Percentiles rank a stretch among this genome's conserved stretches.
Conservation (phyloP, 2,329 filamentous ascomycete genomes). For the Myriangium duriaei region DNA sequence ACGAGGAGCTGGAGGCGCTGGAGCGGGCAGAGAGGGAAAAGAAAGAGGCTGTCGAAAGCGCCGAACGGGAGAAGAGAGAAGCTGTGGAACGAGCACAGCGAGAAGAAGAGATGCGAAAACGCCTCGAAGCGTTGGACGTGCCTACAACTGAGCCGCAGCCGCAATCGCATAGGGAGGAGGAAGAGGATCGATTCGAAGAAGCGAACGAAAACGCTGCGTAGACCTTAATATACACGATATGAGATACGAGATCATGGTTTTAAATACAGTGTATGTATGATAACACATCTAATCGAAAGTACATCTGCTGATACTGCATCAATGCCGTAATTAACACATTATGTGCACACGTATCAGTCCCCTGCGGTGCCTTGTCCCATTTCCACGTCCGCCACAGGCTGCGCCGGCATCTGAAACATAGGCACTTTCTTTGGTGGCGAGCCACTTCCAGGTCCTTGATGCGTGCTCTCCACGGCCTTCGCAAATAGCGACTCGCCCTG, state of each 20-base stretch:
- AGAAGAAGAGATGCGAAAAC: conserved; percentile 20
- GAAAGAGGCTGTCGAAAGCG: conserved; percentile 59
- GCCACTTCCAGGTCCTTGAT: conserved; percentile 13
- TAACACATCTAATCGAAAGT: no score
- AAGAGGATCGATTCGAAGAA: conserved; percentile 6
- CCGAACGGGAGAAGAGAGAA: conserved; percentile 50
- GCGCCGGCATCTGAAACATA: conserved; percentile 31
- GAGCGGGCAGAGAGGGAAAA: conserved; percentile 39
- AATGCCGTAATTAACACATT: no score
- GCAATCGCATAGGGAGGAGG: neutral
- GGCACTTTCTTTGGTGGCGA: conserved; percentile 23
- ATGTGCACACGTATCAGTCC: no score
- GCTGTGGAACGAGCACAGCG: conserved; percentile 61
- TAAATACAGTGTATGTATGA: no score
- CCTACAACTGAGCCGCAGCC: conserved; percentile 35
- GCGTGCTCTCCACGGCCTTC: conserved; percentile 1
- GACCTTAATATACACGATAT: neutral
- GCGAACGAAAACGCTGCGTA: conserved; percentile 9
- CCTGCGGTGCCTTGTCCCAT: no score
- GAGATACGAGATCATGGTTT: no score
- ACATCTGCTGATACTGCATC: no score
- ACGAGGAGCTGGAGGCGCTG: conserved; percentile 73
- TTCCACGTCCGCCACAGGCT: conserved; percentile 30
- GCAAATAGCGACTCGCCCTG: conserved; percentile 4
- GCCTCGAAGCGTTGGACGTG: conserved; percentile 21